Percentiles rank a stretch among this genome's conserved stretches.
Evolutionary conservation across 768 basidiomycete genomes (phyloP).

Genomic region (Rhodotorula babjevae): DNA sequence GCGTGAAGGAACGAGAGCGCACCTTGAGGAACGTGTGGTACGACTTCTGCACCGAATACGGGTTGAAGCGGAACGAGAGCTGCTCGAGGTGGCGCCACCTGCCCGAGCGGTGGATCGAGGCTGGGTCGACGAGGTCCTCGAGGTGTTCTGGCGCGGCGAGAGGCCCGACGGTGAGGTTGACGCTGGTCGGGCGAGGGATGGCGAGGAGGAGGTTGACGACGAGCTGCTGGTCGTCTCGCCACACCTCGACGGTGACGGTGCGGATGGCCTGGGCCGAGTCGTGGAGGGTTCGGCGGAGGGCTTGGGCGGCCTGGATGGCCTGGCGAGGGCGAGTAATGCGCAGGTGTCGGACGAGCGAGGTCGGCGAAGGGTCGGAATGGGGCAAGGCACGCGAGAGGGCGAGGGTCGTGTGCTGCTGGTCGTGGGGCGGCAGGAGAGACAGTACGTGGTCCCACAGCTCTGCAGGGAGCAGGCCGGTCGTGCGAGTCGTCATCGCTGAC

Average conservation of each 20-base stretch:
- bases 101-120: background rate
- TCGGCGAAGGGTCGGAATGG: slow-evolving; percentile 54
- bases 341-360: slow-evolving; percentile 61
- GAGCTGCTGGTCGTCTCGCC: slow-evolving; percentile 40
- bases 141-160: slow-evolving; percentile 77
- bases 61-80: slow-evolving; percentile 69
- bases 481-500: no score
- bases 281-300: slow-evolving; percentile 49
- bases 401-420: slow-evolving; percentile 56
- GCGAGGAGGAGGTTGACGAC: slow-evolving; percentile 54
- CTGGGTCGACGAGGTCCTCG: slow-evolving; percentile 58
- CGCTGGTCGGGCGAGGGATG: slow-evolving; percentile 54
- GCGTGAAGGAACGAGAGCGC: no score
- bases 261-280: slow-evolving; percentile 13
- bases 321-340: slow-evolving; percentile 55
- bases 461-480: slow-evolving; percentile 52
- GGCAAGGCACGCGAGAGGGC: slow-evolving; percentile 65
- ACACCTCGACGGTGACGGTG: slow-evolving; percentile 11
- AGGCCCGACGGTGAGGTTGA: slow-evolving; percentile 69
- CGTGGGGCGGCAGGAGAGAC: slow-evolving; percentile 52
- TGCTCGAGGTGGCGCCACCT: slow-evolving; percentile 48
- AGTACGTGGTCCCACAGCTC: slow-evolving; percentile 66
- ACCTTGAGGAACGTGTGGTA: slow-evolving; percentile 80
- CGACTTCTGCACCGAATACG: slow-evolving; percentile 67
- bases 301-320: slow-evolving; percentile 57